Percentiles rank a stretch among this genome's conserved stretches.
Conservation (phyloP, 345 rosid genomes). For the Nephelium lappaceum region DNA sequence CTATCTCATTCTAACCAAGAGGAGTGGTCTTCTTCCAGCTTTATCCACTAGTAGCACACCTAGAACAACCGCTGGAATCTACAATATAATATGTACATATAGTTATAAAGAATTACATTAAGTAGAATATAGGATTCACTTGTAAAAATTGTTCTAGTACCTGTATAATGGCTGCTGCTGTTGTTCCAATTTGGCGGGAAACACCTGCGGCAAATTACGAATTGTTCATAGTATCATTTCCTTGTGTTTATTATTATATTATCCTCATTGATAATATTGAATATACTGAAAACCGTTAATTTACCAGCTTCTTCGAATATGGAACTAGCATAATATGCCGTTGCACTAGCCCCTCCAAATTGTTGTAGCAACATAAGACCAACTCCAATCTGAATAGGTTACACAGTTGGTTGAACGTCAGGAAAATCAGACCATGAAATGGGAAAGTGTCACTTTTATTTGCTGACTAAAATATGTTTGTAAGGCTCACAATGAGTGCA, state of each 20-base stretch:
- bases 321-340: conserved; percentile 43
- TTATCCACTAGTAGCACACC: not conserved
- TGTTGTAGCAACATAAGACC: conserved; percentile 71
- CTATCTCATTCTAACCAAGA: conserved; percentile 31
- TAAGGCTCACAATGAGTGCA: conserved; percentile 39
- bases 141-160: conserved; percentile 17
- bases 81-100: too few species aligned
- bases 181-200: conserved; percentile 35
- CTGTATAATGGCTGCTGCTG: conserved; percentile 32
- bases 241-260: not conserved
- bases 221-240: not conserved
- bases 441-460: not conserved
- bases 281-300: not conserved
- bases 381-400: conserved; percentile 45
- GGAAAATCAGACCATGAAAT: not conserved
- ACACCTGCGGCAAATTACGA: conserved; percentile 23
- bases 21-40: conserved; percentile 57
- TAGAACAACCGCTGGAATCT: conserved; percentile 27
- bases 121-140: too few species aligned
- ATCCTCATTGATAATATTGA: not conserved
- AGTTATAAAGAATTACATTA: too few species aligned
- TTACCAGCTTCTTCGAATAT: conserved; percentile 60
- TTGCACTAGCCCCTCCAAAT: conserved; percentile 48
- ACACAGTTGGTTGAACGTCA: not conserved
- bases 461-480: not conserved